A percentile compares a stretch with the other conserved stretches of the same genome.
These are phyloP conservation scores for Moringa oleifera DNA, from an alignment of 345 rosid species.

Conservation along the genomic window DNA sequence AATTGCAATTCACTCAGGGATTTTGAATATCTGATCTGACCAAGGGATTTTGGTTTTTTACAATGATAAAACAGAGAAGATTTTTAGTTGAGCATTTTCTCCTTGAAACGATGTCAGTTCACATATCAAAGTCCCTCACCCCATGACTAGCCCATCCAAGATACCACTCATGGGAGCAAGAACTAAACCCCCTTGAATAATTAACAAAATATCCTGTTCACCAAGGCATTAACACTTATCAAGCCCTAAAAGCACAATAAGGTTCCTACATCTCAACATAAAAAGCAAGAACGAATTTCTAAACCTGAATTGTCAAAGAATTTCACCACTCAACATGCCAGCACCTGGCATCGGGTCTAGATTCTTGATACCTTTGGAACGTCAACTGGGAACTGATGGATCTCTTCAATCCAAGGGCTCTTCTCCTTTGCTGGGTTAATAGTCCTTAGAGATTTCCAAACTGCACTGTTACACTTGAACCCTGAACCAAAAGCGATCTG, in stretches of 20 bases:
- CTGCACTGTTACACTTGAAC: slow-evolving; percentile 57
- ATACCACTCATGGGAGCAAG: neutral
- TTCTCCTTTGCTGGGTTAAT: slow-evolving; percentile 38
- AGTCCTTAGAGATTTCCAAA: slow-evolving; percentile 46
- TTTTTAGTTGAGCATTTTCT: no score
- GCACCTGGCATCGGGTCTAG: slow-evolving; percentile 6
- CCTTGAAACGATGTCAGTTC: neutral
- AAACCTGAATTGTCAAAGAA: slow-evolving; percentile 2
- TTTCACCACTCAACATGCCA: neutral
- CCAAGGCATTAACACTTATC: neutral
- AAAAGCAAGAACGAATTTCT: slow-evolving; percentile 2
- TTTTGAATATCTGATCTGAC: no score
- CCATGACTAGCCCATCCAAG: neutral
- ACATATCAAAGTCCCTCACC: neutral
- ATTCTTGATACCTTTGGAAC: slow-evolving; percentile 54
- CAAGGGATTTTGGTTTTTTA: no score
- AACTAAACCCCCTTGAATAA: neutral
- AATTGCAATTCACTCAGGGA: no score
- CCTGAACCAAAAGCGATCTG: slow-evolving; percentile 64
- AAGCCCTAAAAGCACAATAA: neutral
- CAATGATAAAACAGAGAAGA: no score
- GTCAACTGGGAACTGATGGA: slow-evolving; percentile 50
- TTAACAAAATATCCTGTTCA: neutral
- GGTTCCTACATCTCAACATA: neutral
- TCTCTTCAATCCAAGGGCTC: slow-evolving; percentile 53